phyloP scores from a whole-genome alignment of 768 basidiomycete species.

The Artomyces pyxidatus region DNA sequence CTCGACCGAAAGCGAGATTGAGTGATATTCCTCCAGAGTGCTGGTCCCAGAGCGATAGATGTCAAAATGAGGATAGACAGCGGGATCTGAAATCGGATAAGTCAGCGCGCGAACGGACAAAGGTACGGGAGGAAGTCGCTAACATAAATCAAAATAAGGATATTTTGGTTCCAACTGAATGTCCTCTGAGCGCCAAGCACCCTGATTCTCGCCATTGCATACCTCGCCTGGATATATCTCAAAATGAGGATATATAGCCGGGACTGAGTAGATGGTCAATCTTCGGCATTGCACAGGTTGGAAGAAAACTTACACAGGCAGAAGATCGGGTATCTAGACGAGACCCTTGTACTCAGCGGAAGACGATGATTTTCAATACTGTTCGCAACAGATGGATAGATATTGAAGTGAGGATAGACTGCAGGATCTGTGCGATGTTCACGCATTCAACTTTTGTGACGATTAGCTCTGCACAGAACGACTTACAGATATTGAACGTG shows the following conservation, averaged over 20 bases:
- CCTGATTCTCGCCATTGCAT: constrained; percentile 1
- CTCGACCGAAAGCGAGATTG: neutral
- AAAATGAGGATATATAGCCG: constrained; percentile 9
- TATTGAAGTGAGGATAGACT: constrained; percentile 25
- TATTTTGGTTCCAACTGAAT: neutral
- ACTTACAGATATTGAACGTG: constrained; percentile 1
- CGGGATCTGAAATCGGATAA: constrained; percentile 3
- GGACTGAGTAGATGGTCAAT: neutral
- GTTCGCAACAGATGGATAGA: constrained; percentile 20
- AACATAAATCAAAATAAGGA: constrained; percentile 7
- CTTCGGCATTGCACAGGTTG: neutral
- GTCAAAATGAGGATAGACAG: constrained; percentile 21
- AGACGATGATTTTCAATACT: constrained; percentile 2
- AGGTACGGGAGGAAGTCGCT: neutral
- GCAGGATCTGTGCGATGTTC: constrained; percentile 27
- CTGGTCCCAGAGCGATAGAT: constrained; percentile 14
- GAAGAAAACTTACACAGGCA: constrained; percentile 3
- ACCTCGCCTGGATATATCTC: constrained; percentile 12
- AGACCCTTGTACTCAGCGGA: constrained; percentile 3
- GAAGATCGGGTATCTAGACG: constrained; percentile 7
- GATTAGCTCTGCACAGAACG: neutral
- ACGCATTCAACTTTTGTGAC: neutral
- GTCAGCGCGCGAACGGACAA: neutral
- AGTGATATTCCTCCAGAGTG: neutral
- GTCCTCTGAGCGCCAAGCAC: constrained; percentile 13